Evolutionary conservation across 1,139 yeast species (phyloP).

Genomic region (Spathaspora sp.): DNA sequence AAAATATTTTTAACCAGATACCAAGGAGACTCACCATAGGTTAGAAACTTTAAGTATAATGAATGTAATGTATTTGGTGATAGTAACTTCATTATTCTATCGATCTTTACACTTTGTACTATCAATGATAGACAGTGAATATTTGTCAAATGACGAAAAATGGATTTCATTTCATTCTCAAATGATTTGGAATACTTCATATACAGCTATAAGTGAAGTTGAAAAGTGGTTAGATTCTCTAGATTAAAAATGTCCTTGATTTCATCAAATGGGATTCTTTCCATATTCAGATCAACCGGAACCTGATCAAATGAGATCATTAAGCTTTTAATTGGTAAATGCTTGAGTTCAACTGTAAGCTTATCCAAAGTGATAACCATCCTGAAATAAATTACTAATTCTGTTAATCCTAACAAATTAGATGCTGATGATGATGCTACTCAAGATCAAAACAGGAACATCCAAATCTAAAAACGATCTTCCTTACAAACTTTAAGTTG

Average conservation of each 20-base stretch:
- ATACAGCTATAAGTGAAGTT: background rate
- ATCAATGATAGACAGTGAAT: background rate
- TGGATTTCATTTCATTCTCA: background rate
- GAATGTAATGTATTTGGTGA: background rate
- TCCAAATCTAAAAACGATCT: background rate
- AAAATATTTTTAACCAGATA: background rate
- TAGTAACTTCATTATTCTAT: background rate
- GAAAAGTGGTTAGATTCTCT: background rate
- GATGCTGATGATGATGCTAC: background rate
- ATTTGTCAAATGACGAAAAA: background rate
- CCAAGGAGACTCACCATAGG: background rate
- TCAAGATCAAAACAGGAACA: too few species aligned
- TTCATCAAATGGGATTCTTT: background rate
- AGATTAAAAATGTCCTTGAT: background rate
- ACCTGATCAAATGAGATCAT: background rate
- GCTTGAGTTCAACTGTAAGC: background rate
- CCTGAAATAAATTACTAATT: background rate
- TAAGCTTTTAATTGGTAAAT: background rate
- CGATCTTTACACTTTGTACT: background rate
- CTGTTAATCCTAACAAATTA: background rate
- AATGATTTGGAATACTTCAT: background rate
- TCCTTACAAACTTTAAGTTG: background rate
- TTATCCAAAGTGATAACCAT: background rate
- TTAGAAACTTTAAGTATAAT: background rate
- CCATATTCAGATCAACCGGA: background rate